These are phyloP conservation scores for Wickerhamiella siamensis DNA, from an alignment of 805 yeast genomes.

Conservation along the genomic window DNA sequence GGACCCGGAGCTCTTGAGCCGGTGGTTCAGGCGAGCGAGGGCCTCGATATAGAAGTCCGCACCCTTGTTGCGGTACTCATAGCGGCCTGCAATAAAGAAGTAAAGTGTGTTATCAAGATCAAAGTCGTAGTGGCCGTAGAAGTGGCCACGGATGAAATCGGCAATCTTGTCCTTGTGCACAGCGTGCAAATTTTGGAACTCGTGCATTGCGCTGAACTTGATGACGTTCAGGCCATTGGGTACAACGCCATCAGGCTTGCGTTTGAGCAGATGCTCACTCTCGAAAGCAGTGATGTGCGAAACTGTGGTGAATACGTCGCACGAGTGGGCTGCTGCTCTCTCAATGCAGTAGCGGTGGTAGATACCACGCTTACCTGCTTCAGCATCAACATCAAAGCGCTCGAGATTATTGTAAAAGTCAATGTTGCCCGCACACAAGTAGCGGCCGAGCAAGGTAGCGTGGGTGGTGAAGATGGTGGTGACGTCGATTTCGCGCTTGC, in stretches of 20 bases:
- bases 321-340: slow-evolving; percentile 88
- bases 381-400: slow-evolving; percentile 87
- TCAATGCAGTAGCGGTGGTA: slow-evolving; percentile 95
- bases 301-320: slow-evolving; percentile 95
- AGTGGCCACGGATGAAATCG: slow-evolving; percentile 92
- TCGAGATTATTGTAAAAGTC: slow-evolving; percentile 89
- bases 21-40: slow-evolving; percentile 80
- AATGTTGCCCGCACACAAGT: slow-evolving; percentile 89
- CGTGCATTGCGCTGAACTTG: slow-evolving; percentile 94
- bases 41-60: slow-evolving; percentile 90
- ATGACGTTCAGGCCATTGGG: slow-evolving; percentile 95
- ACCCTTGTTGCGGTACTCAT: slow-evolving; percentile 93
- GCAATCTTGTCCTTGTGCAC: slow-evolving; percentile 78
- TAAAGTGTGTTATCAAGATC: slow-evolving; percentile 87
- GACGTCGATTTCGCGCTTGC: slow-evolving; percentile 82
- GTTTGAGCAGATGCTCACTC: slow-evolving; percentile 77
- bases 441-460: slow-evolving; percentile 89
- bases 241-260: slow-evolving; percentile 95
- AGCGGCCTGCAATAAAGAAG: slow-evolving; percentile 93
- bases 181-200: slow-evolving; percentile 93
- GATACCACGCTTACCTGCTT: slow-evolving; percentile 95
- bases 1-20: slow-evolving; percentile 65
- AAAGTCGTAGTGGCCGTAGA: slow-evolving; percentile 92
- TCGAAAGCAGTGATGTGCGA: slow-evolving; percentile 96
- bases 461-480: slow-evolving; percentile 95